These are phyloP conservation scores for Labyrinthula sp. DNA, from an alignment of 352 stramenopile species.

Conservation along the genomic window DNA sequence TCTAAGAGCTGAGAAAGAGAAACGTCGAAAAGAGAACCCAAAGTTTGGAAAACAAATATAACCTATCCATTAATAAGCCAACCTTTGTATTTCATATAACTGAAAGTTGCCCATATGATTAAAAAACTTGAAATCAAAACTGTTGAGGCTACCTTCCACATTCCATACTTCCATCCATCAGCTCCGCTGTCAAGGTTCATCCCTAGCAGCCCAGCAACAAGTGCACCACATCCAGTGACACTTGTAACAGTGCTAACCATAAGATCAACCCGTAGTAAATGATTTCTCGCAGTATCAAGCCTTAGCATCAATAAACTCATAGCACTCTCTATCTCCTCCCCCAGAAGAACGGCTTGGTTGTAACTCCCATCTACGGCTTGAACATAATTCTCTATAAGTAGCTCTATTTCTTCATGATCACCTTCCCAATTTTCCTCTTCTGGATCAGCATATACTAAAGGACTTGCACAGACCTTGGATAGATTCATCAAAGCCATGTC, in stretches of 20 bases:
- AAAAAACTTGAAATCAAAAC: too few species aligned
- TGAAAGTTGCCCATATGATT: too few species aligned
- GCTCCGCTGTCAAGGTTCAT: constrained; percentile 29
- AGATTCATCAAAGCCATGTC: constrained; percentile 32
- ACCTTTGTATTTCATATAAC: too few species aligned
- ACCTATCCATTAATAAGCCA: too few species aligned
- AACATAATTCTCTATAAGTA: constrained; percentile 29
- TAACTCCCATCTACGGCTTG: constrained; percentile 25
- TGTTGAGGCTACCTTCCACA: too few species aligned
- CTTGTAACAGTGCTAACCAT: constrained; percentile 20
- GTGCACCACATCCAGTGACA: constrained; percentile 5
- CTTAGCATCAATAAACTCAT: constrained; percentile 18
- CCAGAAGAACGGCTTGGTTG: constrained; percentile 5
- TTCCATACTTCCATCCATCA: too few species aligned
- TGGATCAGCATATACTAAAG: constrained; percentile 14
- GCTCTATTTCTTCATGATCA: constrained; percentile 31
- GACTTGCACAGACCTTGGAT: constrained; percentile 10
- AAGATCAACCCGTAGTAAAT: constrained; percentile 24
- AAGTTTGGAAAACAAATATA: too few species aligned
- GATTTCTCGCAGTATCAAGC: constrained; percentile 28
- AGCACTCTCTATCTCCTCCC: constrained; percentile 21
- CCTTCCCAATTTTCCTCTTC: constrained; percentile 6
- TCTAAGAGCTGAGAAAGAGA: constrained; percentile 19
- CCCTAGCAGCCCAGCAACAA: constrained; percentile 27
- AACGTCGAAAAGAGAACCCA: constrained; percentile 19